Evolutionary conservation across 2,329 filamentous ascomycete genomes (phyloP).

Genomic region (Fusarium buxicola): DNA sequence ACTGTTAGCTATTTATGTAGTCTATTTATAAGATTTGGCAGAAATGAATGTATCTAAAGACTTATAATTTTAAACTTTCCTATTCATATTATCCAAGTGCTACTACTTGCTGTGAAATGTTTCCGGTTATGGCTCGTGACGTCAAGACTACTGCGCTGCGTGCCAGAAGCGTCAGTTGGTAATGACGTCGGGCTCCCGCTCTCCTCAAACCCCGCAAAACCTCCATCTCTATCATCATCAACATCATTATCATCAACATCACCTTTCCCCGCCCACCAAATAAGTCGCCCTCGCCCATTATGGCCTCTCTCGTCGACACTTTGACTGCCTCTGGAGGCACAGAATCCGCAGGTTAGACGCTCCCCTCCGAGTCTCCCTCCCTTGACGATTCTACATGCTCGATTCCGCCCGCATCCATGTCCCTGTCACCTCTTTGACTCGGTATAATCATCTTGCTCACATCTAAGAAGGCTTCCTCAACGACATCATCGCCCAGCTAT

Average conservation of each 20-base stretch:
- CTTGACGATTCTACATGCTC: too few species aligned
- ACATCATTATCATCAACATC: constrained; percentile 1
- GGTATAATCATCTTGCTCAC: constrained; percentile 23
- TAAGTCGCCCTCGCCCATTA: constrained; percentile 14
- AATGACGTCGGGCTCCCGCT: constrained; percentile 28
- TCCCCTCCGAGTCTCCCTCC: neutral
- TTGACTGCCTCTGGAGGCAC: constrained; percentile 44
- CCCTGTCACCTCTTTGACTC: neutral
- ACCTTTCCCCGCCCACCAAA: neutral
- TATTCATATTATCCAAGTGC: neutral
- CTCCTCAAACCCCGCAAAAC: constrained; percentile 24
- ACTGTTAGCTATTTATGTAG: too few species aligned
- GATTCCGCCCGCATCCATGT: too few species aligned
- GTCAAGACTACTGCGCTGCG: neutral
- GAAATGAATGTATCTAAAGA: too few species aligned
- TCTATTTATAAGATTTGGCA: too few species aligned
- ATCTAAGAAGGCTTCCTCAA: constrained; percentile 39
- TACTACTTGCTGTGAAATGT: neutral
- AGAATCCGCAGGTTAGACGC: constrained; percentile 39
- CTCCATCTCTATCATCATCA: constrained; percentile 18
- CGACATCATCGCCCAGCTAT: constrained; percentile 43
- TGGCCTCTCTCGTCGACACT: constrained; percentile 39
- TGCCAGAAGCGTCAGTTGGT: constrained; percentile 2
- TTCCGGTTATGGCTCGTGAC: constrained; percentile 6
- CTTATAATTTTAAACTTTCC: too few species aligned